These are phyloP conservation scores for Populus simonii DNA, from an alignment of 345 rosid species.

Conservation along the genomic window DNA sequence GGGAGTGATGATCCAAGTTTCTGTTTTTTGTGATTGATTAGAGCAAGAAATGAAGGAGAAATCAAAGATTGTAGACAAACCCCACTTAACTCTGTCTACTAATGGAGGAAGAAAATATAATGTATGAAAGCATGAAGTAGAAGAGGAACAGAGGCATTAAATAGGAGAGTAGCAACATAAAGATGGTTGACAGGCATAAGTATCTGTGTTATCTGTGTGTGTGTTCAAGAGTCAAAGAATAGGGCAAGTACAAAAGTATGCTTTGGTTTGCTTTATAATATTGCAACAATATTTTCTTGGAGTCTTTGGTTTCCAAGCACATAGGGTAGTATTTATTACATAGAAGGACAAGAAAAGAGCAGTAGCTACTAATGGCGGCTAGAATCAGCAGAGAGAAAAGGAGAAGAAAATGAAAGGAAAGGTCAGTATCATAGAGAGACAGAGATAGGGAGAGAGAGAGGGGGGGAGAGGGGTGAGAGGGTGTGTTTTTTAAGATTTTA, in stretches of 20 bases:
- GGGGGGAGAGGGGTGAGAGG: background rate
- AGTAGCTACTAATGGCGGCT: conserved; percentile 26
- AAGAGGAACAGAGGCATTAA: conserved; percentile 2
- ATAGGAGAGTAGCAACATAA: background rate
- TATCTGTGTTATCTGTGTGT: background rate
- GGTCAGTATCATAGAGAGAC: background rate
- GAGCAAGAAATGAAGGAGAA: background rate
- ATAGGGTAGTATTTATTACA: background rate
- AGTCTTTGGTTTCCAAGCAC: background rate
- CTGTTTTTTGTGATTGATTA: background rate
- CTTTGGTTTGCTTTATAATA: background rate
- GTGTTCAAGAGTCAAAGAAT: background rate
- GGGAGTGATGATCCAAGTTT: background rate
- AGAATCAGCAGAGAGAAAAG: background rate
- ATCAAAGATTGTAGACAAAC: background rate
- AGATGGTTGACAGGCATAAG: background rate
- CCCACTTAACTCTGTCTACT: background rate
- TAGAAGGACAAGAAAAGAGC: conserved; percentile 1
- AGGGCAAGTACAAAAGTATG: background rate
- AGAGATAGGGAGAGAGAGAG: conserved; percentile 11
- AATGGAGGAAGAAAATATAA: background rate
- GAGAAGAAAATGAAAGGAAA: background rate
- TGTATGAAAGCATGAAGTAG: background rate
- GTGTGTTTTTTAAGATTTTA: background rate
- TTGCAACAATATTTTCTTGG: background rate